Base-by-base conservation (phyloP, 306 rosid genomes). In the Ormosia emarginata region DNA sequence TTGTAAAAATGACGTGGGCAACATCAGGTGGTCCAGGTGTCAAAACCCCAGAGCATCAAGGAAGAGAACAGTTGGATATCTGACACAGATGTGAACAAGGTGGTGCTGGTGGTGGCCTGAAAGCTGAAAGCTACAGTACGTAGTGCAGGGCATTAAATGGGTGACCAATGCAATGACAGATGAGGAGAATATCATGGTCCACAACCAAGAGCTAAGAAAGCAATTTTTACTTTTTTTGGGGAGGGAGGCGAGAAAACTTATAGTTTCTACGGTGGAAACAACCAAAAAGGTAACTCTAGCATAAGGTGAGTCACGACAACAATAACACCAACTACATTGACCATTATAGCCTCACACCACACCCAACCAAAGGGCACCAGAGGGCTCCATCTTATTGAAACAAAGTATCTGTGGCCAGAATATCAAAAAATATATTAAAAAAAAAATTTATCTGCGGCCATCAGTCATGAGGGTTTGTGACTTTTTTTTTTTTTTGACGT, bases 1-100 rank as follows among this genome's bases (percentile, higher is more conserved):
- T 1, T 2, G 37, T 47, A 2, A 46, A 33, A 33, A 37, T 66
- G 81, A 81, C 43, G 62, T 58, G 87, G 81, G 7, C 0, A n/a
- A n/a, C 4, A 81, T 71, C 37, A 32, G 74, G 84, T 67, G 74
- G 81, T 40, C 67, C 83, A 85, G 40, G 88, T 85, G 88, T 78
- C 88, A 39, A 77, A 71, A 32, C 83, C 88, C 88, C 66, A 37
- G 29, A 57, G 18, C 68, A 77, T 71, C 56, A 73, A 1, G 52
- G 59, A 69, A 82, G 71, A 33, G 53, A 72, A 65, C 71, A 55
- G 72, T 66, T 75, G 67, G 39, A 76, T 30, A 72, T 33, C 63
- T 61, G 79, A 64, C 40, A 50, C 41, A 29, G 68, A 75, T 59
- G 43, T 30, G 18, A 40, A 62, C 37, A 2, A 0, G 72, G 53